Evolutionary conservation across 164 flowering plant genomes (phyloP), one percentile per base, ranked within the genome.

Genomic region (Santalum album): DNA sequence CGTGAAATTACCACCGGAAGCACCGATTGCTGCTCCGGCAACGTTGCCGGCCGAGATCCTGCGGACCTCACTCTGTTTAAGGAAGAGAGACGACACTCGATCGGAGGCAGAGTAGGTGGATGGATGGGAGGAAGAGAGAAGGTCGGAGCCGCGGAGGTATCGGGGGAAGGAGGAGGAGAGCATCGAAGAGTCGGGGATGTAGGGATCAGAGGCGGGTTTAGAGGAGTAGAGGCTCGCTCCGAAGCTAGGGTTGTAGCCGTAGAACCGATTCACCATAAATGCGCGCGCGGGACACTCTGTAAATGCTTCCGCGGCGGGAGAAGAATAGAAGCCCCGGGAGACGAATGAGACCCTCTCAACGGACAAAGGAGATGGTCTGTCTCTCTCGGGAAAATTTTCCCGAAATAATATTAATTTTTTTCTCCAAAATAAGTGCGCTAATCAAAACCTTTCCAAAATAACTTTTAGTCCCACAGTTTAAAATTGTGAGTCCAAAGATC

Each of bases 251-350:
- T 58, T 63, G 58, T 65, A 65, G 48, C 69, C 64, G 62, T 63
- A 64, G 22, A 71, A 54, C 54, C 66, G 70, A 57, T 74, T 74
- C 56, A 74, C 64, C 78, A 76, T 76, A n/a, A 27, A 49, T 14
- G 48, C 34, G 34, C 6, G 34, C 34, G 34, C 6, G 6, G 34
- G 34, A 3, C 6, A 9, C 34, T 4, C 6, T 9, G 34, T 3
- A 9, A 9, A 3, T 29, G 9, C 4, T 4, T 4, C 34, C 34
- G 34, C 34, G 6, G 34, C 34, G 34, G 21, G 40, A 35, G 34
- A 29, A 29, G 9, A 29, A 29, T 29, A 29, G 34, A 29, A 29
- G 34, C 6, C 9, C 9, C 34, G 34, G 9, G 34, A 9, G 9
- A 9, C 4, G 34, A 29, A 9, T 3, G 34, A 29, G 34, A 29